Evolutionary conservation across 2,329 filamentous ascomycete species (phyloP).

Genomic region (Aspergillus sp.): DNA sequence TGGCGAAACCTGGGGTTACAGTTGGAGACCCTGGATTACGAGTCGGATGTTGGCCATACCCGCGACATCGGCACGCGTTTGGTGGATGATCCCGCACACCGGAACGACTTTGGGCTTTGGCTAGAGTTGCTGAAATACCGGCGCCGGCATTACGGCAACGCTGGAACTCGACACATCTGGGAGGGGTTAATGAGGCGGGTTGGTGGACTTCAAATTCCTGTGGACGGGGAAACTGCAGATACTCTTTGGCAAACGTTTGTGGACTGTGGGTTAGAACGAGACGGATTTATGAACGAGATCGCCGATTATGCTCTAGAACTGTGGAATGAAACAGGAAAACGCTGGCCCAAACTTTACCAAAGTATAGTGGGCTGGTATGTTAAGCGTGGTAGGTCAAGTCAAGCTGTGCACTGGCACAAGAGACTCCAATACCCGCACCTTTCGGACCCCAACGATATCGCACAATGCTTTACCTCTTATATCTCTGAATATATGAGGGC

Average conservation of each 20-base stretch:
- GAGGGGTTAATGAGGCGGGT: conserved; percentile 35
- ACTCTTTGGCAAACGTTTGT: conserved; percentile 45
- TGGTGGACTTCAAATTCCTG: conserved; percentile 34
- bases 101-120: conserved; percentile 45
- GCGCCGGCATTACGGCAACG: conserved; percentile 43
- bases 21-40: conserved; percentile 38
- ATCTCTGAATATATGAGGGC: conserved; percentile 23
- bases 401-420: conserved; percentile 40
- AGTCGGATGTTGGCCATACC: conserved; percentile 43
- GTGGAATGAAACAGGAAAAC: conserved; percentile 38
- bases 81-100: conserved; percentile 34
- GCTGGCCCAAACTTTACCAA: conserved; percentile 38
- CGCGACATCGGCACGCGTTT: conserved; percentile 37
- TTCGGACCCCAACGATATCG: conserved; percentile 28
- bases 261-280: conserved; percentile 34
- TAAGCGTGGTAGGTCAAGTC: conserved; percentile 25
- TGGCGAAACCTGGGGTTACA: conserved; percentile 26
- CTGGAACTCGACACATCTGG: conserved; percentile 45
- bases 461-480: conserved; percentile 29
- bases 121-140: conserved; percentile 45
- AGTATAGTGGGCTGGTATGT: conserved; percentile 39
- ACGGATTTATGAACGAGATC: conserved; percentile 34
- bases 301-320: conserved; percentile 41
- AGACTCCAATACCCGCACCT: conserved; percentile 37
- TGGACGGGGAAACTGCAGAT: conserved; percentile 36